Evolutionary conservation across 2,329 filamentous ascomycete genomes (phyloP).

Genomic region (Colletotrichum melonis): DNA sequence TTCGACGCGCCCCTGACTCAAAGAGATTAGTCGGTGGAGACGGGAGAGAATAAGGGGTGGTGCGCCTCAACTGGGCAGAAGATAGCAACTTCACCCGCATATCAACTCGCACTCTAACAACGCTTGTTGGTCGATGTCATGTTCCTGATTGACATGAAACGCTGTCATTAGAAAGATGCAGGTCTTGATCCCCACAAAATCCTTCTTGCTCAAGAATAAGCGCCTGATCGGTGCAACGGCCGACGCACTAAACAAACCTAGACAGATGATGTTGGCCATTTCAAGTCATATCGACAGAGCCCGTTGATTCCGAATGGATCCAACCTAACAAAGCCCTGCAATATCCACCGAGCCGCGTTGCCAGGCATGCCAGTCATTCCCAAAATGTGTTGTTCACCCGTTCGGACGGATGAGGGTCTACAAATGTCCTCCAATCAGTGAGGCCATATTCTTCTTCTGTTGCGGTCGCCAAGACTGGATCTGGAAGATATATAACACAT

Average conservation of each 20-base stretch:
- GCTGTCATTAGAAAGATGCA: constrained; percentile 8
- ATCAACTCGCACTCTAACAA: background rate
- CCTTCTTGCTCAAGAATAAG: background rate
- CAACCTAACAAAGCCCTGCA: background rate
- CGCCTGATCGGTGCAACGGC: background rate
- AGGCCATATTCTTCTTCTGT: background rate
- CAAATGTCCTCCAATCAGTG: constrained; percentile 19
- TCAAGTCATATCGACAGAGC: background rate
- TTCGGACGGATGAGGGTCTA: constrained; percentile 23
- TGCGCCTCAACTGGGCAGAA: constrained; percentile 4
- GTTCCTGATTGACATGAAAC: constrained; percentile 14
- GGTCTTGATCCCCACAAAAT: background rate
- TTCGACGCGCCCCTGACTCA: background rate
- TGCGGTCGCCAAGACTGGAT: background rate
- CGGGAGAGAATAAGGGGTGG: constrained; percentile 8
- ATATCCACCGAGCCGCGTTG: constrained; percentile 12
- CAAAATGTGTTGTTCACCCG: constrained; percentile 8
- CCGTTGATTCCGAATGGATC: background rate
- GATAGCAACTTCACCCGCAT: constrained; percentile 19
- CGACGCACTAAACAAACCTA: constrained; percentile 8
- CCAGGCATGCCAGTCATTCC: constrained; percentile 18
- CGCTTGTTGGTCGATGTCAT: background rate
- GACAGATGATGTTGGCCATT: background rate
- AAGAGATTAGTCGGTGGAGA: constrained; percentile 28
- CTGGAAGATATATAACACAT: constrained; percentile 28